Base-by-base conservation (phyloP, 495 filamentous ascomycete species). In the Neurospora sp. region DNA sequence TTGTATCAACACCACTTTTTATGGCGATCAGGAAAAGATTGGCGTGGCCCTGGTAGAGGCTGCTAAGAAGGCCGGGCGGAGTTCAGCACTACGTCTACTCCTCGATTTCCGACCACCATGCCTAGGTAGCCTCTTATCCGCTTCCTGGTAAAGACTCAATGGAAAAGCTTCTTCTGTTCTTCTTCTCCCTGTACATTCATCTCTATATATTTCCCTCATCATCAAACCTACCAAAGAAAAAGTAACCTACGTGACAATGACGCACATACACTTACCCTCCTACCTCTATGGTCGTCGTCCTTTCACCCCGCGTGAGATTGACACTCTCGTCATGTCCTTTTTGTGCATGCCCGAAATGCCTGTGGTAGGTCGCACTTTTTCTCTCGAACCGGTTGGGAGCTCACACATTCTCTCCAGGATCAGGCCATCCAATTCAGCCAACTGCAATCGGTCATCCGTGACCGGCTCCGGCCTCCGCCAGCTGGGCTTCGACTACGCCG, bases 21-120 rank as follows among this genome's bases (percentile, higher is more conserved):
- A 94, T 84, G 95, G 94, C 41, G 94, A 98, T 79, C 94, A 98
- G 85, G 87, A 94, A 62, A 90, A 89, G 11, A 95, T 97, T 75
- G 95, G 95, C 41, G 88, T 91, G 75, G 90, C 91, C 1, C 84
- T 97, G 54, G 96, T 94, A 46, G 92, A 97, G 78, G 94, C 93
- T 23, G 95, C 95, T 41, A 94, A 95, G 78, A 89, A 86, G 76
- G 91, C 92, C 69, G 90, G 92, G 23, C 92, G 75, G 95, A 98
- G 80, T 97, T 94, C 81, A 80, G 2, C 27, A 27, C 27, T 97
- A 94, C 81, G 88, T 99, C 81, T 99, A 96, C 83, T 96, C 92
- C 76, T 94, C 92, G 73, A 96, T 98, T 93, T 94, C 96, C 4
- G 95, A 98, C 78, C 95, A 99, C 80, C 90, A 92, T 5, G 89